Evolutionary conservation across 192 early-diverging fungal genomes (phyloP).

Genomic region (Rhizophagus sp.): DNA sequence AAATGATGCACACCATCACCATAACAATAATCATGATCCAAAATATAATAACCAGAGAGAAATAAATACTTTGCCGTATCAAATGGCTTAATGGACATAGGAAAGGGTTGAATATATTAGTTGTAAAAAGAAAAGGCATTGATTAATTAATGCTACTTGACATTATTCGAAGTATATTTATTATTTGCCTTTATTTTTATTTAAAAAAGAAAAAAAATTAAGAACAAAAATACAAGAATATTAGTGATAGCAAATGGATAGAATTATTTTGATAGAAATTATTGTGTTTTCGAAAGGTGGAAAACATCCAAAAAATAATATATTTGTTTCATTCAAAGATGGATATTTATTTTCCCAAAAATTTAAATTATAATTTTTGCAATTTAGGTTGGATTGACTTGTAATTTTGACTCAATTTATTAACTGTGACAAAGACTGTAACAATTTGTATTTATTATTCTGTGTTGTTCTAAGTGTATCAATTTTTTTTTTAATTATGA

Average conservation of each 20-base stretch:
- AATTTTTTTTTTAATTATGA: not conserved
- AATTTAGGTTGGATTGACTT: too few species aligned
- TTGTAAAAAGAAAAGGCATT: not conserved
- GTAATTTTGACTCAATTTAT: not conserved
- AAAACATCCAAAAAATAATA: too few species aligned
- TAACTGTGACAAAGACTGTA: not conserved
- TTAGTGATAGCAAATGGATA: not conserved
- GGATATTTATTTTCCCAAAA: not conserved
- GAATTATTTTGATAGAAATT: not conserved
- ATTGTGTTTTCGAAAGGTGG: not conserved
- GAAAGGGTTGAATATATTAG: slow-evolving; percentile 3
- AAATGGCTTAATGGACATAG: not conserved
- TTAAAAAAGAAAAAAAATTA: not conserved
- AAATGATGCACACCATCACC: slow-evolving; percentile 5
- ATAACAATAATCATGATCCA: not conserved
- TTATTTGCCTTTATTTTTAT: not conserved
- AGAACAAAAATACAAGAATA: not conserved
- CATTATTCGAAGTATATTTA: not conserved
- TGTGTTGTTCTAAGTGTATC: not conserved
- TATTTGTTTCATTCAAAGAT: too few species aligned
- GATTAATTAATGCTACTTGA: not conserved
- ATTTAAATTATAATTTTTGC: not conserved
- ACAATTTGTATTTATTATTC: not conserved
- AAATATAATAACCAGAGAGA: slow-evolving; percentile 15
- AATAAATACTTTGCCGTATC: slow-evolving; percentile 11